Evolutionary conservation across 352 stramenopile genomes (phyloP).

Genomic region (Globisporangium nagaii): DNA sequence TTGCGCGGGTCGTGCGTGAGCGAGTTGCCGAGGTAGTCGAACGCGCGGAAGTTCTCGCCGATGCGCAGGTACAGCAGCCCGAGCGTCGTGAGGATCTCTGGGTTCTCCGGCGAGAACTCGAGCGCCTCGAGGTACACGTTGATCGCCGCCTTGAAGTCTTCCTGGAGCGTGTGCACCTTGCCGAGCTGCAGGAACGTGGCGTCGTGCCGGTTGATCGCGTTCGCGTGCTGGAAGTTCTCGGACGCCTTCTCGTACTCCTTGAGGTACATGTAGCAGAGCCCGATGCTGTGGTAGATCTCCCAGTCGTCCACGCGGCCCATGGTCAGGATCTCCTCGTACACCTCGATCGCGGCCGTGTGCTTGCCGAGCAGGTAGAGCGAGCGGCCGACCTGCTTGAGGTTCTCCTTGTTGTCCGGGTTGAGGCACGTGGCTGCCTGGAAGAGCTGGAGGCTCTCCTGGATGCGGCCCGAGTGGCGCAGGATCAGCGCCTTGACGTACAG

Average conservation of each 20-base stretch:
- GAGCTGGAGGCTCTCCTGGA: constrained; percentile 88
- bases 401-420: constrained; percentile 89
- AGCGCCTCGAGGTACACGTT: constrained; percentile 89
- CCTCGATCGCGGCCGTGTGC: constrained; percentile 84
- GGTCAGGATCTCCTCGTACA: constrained; percentile 88
- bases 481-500: constrained; percentile 92
- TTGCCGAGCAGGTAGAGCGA: constrained; percentile 85
- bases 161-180: constrained; percentile 80
- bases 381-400: constrained; percentile 87
- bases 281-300: constrained; percentile 92
- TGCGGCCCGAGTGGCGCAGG: constrained; percentile 79
- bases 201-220: constrained; percentile 90
- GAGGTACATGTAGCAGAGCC: constrained; percentile 89
- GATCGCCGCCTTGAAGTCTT: constrained; percentile 85
- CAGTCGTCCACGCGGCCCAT: constrained; percentile 84
- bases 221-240: constrained; percentile 87
- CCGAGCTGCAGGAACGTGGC: constrained; percentile 90
- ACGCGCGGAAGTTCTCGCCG: constrained; percentile 89
- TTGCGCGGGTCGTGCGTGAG: constrained; percentile 90
- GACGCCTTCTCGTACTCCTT: constrained; percentile 89
- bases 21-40: constrained; percentile 92
- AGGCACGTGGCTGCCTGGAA: constrained; percentile 91
- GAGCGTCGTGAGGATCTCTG: constrained; percentile 89
- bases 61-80: constrained; percentile 88
- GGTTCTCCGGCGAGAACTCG: constrained; percentile 91